Evolutionary conservation across 306 rosid species (phyloP), one percentile per base, ranked within the genome.

Genomic region (Castanea sativa): DNA sequence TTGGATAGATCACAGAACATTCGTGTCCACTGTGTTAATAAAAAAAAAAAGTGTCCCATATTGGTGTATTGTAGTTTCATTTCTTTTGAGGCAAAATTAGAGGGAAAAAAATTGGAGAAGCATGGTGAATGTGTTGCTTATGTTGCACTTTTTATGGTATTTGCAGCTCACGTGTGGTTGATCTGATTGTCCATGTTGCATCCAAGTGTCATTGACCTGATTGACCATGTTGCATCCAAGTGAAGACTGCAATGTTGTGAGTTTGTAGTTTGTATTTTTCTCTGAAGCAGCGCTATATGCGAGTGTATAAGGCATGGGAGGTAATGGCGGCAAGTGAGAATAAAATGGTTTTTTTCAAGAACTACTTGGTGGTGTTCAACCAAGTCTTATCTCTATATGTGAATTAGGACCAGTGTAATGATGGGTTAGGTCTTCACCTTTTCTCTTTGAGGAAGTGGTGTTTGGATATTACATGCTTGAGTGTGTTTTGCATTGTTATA

Each of bases 121-220:
- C 45, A 41, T 41, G 45, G 12, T 41, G 45, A 41, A 16, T 29
- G 21, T 77, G 32, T 30, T 69, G 58, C 7, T 59, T 1, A 27
- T 61, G 69, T 7, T 53, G 45, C 41, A 49, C 51, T 52, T 57
- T 55, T 2, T 55, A 38, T 77, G 65, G 29, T 79, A 14, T 55
- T 30, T 80, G 88, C 93, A 92, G 94, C 83, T 5, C 92, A 3
- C 95, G 97, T 33, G 95, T 90, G 55, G 76, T 92, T 27, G 96
- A 92, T 72, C 73, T 92, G 88, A 49, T 92, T 51, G 74, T 2
- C 25, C 89, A 89, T 35, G 25, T 92, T 9, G 86, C 92, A 3
- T 52, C 55, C 3, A 75, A 74, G 97, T 33, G 95, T 89, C 49
- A 74, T 92, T 25, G 96, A 92, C 72, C 73, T 92, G 88, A 49